Percentiles rank a stretch among this genome's conserved stretches.
These are phyloP conservation scores for Exobasidium rhododendri DNA, from an alignment of 1,284 basidiomycete species.

Conservation along the genomic window DNA sequence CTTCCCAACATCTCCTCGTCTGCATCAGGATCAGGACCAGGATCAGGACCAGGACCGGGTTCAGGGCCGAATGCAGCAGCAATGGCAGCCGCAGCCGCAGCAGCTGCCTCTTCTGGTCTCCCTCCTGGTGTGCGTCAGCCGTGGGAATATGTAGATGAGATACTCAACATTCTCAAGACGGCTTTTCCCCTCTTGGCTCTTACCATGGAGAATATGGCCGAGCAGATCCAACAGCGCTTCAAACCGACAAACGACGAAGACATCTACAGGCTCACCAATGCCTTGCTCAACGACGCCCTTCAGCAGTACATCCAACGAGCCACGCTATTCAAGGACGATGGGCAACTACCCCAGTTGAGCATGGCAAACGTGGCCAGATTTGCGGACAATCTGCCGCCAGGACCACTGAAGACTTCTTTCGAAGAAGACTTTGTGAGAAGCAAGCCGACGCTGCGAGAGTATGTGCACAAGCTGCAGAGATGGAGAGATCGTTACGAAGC, in stretches of 20 bases:
- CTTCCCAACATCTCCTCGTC: neutral
- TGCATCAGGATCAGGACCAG: slow-evolving; percentile 16
- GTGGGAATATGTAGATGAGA: slow-evolving; percentile 90
- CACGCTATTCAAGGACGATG: slow-evolving; percentile 64
- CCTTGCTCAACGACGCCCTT: slow-evolving; percentile 69
- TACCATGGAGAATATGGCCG: slow-evolving; percentile 95
- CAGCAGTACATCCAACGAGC: slow-evolving; percentile 54
- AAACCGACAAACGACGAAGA: slow-evolving; percentile 91
- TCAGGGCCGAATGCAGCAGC: neutral
- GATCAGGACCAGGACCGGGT: slow-evolving; percentile 29
- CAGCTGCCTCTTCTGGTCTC: neutral
- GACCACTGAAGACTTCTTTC: slow-evolving; percentile 67
- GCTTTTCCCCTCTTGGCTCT: slow-evolving; percentile 91
- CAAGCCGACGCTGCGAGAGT: slow-evolving; percentile 79
- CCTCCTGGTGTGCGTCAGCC: slow-evolving; percentile 62
- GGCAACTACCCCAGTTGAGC: slow-evolving; percentile 64
- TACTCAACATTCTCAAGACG: slow-evolving; percentile 90
- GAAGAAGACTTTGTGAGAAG: slow-evolving; percentile 85
- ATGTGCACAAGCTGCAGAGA: slow-evolving; percentile 80
- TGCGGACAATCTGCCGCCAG: slow-evolving; percentile 60
- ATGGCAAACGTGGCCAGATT: slow-evolving; percentile 68
- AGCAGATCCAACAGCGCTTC: slow-evolving; percentile 88
- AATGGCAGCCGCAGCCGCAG: neutral
- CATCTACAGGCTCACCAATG: slow-evolving; percentile 84
- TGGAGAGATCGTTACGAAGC: slow-evolving; percentile 93